Conservation (phyloP, 441 rosid genomes). For the Euphorbia celastroides region DNA sequence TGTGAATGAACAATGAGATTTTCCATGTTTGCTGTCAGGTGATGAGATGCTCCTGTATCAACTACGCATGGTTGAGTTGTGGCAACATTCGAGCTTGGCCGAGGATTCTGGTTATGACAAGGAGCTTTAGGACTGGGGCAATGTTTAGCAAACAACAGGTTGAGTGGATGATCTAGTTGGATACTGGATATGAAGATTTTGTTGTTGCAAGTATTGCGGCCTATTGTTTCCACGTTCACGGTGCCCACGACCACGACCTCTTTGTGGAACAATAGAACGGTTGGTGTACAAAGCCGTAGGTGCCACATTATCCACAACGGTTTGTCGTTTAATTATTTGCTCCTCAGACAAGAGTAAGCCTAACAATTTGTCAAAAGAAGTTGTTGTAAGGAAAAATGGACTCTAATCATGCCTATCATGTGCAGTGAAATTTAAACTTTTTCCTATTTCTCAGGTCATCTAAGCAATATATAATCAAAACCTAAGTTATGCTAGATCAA, state of each 20-base stretch:
- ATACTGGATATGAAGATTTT: not conserved
- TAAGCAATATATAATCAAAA: too few relatives aligned
- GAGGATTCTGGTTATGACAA: not conserved
- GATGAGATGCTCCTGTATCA: not conserved
- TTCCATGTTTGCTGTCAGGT: not conserved
- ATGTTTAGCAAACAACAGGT: not conserved
- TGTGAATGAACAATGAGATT: not conserved
- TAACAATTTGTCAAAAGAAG: not conserved
- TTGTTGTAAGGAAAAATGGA: too few relatives aligned
- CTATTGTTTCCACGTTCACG: not conserved
- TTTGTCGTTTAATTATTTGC: not conserved
- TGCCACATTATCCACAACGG: not conserved
- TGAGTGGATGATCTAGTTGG: too few relatives aligned
- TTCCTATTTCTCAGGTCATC: too few relatives aligned
- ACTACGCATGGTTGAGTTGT: not conserved
- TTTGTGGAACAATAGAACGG: not conserved
- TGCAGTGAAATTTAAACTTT: too few relatives aligned
- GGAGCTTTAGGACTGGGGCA: not conserved
- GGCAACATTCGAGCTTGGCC: not conserved
- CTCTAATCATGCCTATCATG: too few relatives aligned
- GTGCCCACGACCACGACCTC: not conserved
- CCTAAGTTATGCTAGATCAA: too few relatives aligned
- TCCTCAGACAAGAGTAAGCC: not conserved
- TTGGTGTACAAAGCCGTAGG: not conserved
- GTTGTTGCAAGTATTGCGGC: not conserved